Evolutionary conservation across 139 green algal genomes (phyloP), one percentile per base, ranked within the genome.

Genomic region (Dunaliella primolecta): DNA sequence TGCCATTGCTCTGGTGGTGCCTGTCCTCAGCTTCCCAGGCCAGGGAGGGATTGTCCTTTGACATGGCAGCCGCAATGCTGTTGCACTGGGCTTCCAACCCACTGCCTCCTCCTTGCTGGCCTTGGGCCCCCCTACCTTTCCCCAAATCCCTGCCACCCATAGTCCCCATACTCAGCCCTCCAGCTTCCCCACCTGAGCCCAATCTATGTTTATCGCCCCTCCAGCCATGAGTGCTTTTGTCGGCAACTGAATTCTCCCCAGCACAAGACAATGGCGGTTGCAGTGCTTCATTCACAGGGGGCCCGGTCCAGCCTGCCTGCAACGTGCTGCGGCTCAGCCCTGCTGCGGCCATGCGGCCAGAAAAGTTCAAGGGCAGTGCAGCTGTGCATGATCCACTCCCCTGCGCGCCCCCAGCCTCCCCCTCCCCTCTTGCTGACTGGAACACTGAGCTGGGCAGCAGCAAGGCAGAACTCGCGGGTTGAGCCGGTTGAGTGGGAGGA

Each of bases 261-360:
- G n/a, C n/a, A n/a, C n/a, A n/a, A n/a, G n/a, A n/a, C n/a, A n/a
- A n/a, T n/a, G n/a, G n/a, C n/a, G n/a, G n/a, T n/a, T n/a, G n/a
- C n/a, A n/a, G n/a, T n/a, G n/a, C n/a, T n/a, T n/a, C n/a, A n/a
- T n/a, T n/a, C n/a, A n/a, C n/a, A n/a, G n/a, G n/a, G n/a, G n/a
- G n/a, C n/a, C n/a, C n/a, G n/a, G n/a, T n/a, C n/a, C n/a, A n/a
- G n/a, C 72, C 20, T 78, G n/a, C 72, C 72, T 32, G 76, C 20
- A 83, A 35, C 23, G 7, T 78, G 56, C 81, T 34, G 2, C 3
- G 56, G 46, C 46, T 36, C 81, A 78, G 29, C 2, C 82, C 82
- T 29, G 82, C 82, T 46, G 35, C 24, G 27, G 82, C 82, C 82
- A 85, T 85, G 24, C 70, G n/a, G 2, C 32, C 34, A 32, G 80